Percentiles rank a stretch among this genome's conserved stretches.
phyloP scores from a whole-genome alignment of 176 grass and related monocot genomes.

The Miscanthus lutarioriparius region DNA sequence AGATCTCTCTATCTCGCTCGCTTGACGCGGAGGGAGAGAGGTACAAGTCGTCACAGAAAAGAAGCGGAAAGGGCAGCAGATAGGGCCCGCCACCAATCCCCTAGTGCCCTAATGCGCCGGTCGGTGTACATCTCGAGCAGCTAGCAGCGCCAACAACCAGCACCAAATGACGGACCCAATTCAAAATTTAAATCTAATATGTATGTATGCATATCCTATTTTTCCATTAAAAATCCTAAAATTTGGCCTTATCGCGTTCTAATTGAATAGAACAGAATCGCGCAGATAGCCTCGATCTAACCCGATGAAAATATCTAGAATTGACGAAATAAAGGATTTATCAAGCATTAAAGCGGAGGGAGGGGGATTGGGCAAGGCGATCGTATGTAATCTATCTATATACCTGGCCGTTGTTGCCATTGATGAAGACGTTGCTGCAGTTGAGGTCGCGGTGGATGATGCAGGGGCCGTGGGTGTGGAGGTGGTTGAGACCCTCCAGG shows the following conservation, averaged over 20 bases:
- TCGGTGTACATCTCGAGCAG: constrained; percentile 9
- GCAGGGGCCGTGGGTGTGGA: constrained; percentile 87
- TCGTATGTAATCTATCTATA: background rate
- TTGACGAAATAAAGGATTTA: background rate
- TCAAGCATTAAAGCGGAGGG: background rate
- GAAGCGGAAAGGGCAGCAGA: constrained; percentile 21
- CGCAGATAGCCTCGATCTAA: background rate
- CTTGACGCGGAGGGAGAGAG: constrained; percentile 26
- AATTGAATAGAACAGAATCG: background rate
- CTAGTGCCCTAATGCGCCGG: constrained; percentile 34
- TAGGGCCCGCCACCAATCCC: constrained; percentile 26
- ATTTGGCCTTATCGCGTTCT: background rate
- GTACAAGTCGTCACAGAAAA: constrained; percentile 39
- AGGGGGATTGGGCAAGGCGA: background rate
- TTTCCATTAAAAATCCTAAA: background rate
- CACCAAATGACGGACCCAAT: background rate
- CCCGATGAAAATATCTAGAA: background rate
- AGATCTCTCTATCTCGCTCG: background rate
- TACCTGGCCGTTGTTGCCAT: constrained; percentile 96
- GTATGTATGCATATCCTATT: background rate
- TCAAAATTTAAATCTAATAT: background rate
- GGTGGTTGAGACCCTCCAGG: constrained; percentile 75
- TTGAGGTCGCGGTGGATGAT: constrained; percentile 99
- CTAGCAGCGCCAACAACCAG: constrained; percentile 11
- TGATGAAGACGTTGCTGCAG: constrained; percentile 99